phyloP scores from a whole-genome alignment of 257 asterid genomes.

The Henckelia pumila region DNA sequence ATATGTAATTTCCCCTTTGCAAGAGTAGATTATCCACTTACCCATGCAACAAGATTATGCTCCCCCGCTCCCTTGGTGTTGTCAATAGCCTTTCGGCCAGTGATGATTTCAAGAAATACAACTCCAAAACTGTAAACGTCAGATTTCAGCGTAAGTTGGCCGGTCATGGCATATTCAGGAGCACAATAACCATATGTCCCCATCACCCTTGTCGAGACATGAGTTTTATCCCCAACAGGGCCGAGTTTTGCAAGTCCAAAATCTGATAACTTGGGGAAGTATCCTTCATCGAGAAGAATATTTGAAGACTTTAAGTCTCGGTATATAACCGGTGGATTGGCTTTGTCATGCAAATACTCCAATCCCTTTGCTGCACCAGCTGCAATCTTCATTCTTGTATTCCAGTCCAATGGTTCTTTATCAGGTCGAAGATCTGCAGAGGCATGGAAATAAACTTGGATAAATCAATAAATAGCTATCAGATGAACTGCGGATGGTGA shows the following conservation, averaged over 20 bases:
- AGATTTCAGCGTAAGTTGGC: constrained; percentile 92
- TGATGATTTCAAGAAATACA: constrained; percentile 90
- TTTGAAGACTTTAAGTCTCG: constrained; percentile 90
- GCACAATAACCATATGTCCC: too few relatives aligned
- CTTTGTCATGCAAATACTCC: constrained; percentile 59
- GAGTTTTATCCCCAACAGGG: constrained; percentile 94
- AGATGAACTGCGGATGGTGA: neutral
- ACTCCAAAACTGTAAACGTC: constrained; percentile 99
- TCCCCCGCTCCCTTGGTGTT: constrained; percentile 68
- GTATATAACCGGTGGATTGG: constrained; percentile 69
- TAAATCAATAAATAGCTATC: neutral
- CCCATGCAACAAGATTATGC: constrained; percentile 99
- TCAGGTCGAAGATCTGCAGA: constrained; percentile 66
- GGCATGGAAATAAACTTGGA: neutral
- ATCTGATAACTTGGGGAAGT: constrained; percentile 85
- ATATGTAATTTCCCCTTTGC: neutral
- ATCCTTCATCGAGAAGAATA: constrained; percentile 90
- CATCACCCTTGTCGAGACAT: too few relatives aligned
- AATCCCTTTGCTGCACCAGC: constrained; percentile 66
- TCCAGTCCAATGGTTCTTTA: constrained; percentile 75
- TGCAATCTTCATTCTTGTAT: constrained; percentile 53
- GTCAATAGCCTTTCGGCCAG: constrained; percentile 95
- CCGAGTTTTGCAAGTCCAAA: constrained; percentile 98
- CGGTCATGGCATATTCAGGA: too few relatives aligned
- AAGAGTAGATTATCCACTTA: constrained; percentile 31